phyloP scores from a whole-genome alignment of 345 rosid genomes.

The Arabidopsis suecica region DNA sequence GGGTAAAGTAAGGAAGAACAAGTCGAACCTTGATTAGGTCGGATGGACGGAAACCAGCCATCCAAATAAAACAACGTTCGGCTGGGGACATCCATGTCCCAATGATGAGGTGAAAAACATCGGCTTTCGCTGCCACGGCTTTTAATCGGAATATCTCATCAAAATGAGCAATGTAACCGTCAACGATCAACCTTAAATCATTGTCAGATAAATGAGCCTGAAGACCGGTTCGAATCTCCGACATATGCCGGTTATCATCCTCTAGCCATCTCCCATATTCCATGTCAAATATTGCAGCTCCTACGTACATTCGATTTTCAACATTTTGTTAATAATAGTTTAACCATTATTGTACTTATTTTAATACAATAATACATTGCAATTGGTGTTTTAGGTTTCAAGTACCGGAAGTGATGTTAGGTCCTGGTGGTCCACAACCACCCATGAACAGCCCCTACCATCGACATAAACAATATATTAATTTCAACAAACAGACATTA shows the following conservation, averaged over 20 bases:
- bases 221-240: conserved; percentile 75
- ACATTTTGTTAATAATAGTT: conserved; percentile 2
- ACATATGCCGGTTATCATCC: conserved; percentile 83
- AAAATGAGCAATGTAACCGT: conserved; percentile 79
- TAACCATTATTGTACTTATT: neutral
- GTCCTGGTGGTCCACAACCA: conserved; percentile 73
- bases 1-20: neutral
- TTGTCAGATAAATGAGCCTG: conserved; percentile 78
- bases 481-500: neutral
- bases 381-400: conserved; percentile 37
- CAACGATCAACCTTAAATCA: conserved; percentile 72
- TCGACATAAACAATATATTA: conserved; percentile 25
- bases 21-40: conserved; percentile 83
- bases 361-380: neutral
- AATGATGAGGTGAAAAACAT: conserved; percentile 82
- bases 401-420: conserved; percentile 82
- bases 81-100: conserved; percentile 93
- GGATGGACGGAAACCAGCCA: conserved; percentile 96
- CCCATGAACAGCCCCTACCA: conserved; percentile 84
- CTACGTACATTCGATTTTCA: conserved; percentile 41
- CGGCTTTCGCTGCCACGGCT: conserved; percentile 72
- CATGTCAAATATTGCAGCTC: conserved; percentile 91
- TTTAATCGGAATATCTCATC: conserved; percentile 87
- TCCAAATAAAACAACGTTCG: conserved; percentile 98
- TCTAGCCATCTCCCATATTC: conserved; percentile 96